A percentile compares a stretch with the other conserved stretches of the same genome.
These are phyloP conservation scores for Pseudocercospora fuligena DNA, from an alignment of 2,329 filamentous ascomycete genomes.

Conservation along the genomic window DNA sequence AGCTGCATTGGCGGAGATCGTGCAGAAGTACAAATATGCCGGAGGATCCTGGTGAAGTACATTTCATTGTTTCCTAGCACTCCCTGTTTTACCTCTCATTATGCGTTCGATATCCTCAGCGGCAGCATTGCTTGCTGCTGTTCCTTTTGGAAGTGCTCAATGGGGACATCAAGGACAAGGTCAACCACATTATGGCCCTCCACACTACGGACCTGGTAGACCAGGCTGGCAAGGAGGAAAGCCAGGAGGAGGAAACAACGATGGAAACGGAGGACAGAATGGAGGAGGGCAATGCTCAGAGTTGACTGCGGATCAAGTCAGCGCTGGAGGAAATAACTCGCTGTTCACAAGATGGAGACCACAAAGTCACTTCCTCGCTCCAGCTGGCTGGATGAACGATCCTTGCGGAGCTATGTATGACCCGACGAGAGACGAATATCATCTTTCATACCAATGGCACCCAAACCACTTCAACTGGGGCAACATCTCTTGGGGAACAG, in stretches of 20 bases:
- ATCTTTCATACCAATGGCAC: constrained; percentile 60
- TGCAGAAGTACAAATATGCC: constrained; percentile 6
- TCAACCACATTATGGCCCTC: constrained; percentile 3
- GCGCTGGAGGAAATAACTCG: constrained; percentile 51
- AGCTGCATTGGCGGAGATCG: background rate
- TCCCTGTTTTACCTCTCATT: background rate
- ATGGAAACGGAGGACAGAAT: background rate
- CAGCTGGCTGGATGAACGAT: constrained; percentile 57
- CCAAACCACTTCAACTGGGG: constrained; percentile 55
- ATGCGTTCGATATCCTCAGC: constrained; percentile 21
- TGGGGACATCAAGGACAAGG: constrained; percentile 7
- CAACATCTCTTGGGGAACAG: constrained; percentile 58
- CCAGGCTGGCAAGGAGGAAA: background rate
- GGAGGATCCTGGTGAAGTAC: constrained; percentile 2
- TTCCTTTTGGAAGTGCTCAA: constrained; percentile 10
- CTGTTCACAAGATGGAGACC: constrained; percentile 56
- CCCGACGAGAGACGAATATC: constrained; percentile 53
- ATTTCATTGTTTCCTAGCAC: background rate
- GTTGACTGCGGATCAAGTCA: constrained; percentile 40
- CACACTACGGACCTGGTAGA: constrained; percentile 2
- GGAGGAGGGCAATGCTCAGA: constrained; percentile 24
- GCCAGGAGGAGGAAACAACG: background rate
- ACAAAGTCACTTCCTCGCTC: constrained; percentile 52
- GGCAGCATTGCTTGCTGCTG: constrained; percentile 18
- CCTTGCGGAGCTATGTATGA: constrained; percentile 59